Evolutionary conservation across 306 rosid genomes (phyloP).

Genomic region (Castanospermum australe): DNA sequence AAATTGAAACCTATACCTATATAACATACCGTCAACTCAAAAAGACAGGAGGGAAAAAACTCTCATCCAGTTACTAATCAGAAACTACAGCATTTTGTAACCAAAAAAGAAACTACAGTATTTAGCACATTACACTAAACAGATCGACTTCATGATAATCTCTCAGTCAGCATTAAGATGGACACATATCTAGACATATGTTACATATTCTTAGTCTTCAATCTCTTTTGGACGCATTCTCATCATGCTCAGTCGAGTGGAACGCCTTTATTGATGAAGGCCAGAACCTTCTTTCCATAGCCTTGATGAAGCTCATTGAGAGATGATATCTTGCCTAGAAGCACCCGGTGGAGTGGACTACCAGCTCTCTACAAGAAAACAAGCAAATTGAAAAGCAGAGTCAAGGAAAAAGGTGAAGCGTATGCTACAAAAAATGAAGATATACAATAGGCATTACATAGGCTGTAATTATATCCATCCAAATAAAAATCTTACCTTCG

Average conservation of each 20-base stretch:
- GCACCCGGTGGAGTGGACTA: background rate
- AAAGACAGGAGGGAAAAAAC: too few species aligned
- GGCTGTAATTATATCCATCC: background rate
- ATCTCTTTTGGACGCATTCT: background rate
- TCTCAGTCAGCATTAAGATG: background rate
- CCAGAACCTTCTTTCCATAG: background rate
- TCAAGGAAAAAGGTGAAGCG: background rate
- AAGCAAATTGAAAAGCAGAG: background rate
- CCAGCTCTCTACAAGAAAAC: background rate
- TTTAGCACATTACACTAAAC: too few species aligned
- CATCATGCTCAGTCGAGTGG: background rate
- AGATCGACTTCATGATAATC: background rate
- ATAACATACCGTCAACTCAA: too few species aligned
- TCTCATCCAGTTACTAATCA: too few species aligned
- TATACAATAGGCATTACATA: too few species aligned
- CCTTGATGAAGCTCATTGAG: background rate
- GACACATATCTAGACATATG: too few species aligned
- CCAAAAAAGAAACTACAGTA: too few species aligned
- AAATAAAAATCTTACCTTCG: background rate
- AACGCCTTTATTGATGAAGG: background rate
- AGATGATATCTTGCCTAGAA: background rate
- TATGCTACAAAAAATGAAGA: background rate
- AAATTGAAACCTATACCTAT: too few species aligned
- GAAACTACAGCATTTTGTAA: too few species aligned
- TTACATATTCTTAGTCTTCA: background rate